These are phyloP conservation scores for Nitzschia putrida DNA, from an alignment of 108 stramenopile genomes.

Conservation along the genomic window DNA sequence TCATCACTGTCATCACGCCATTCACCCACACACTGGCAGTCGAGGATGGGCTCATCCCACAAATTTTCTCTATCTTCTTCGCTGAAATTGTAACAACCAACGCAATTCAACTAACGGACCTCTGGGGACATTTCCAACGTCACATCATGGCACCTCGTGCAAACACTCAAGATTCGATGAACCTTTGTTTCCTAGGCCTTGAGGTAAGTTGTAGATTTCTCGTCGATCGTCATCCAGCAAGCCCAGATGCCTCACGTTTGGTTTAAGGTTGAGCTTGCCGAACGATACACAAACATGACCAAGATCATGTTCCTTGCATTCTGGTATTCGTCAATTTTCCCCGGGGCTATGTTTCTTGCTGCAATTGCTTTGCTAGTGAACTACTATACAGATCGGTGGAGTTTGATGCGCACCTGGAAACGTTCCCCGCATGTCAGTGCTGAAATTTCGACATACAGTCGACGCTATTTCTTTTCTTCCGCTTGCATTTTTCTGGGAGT, in stretches of 20 bases:
- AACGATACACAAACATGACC: constrained; percentile 70
- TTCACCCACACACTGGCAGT: constrained; percentile 56
- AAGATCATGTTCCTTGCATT: constrained; percentile 75
- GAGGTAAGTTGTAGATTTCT: constrained; percentile 9
- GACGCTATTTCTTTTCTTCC: constrained; percentile 69
- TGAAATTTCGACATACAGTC: constrained; percentile 67
- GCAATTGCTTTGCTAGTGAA: constrained; percentile 65
- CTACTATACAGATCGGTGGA: constrained; percentile 73
- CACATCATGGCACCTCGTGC: constrained; percentile 81
- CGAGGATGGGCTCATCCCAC: constrained; percentile 34
- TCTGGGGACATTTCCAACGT: constrained; percentile 56
- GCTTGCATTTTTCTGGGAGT: constrained; percentile 68
- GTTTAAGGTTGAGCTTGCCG: constrained; percentile 66
- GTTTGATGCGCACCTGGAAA: constrained; percentile 77
- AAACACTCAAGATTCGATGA: constrained; percentile 80
- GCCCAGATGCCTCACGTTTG: neutral
- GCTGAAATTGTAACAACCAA: constrained; percentile 79
- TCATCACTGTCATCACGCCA: constrained; percentile 82
- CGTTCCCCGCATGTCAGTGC: constrained; percentile 65
- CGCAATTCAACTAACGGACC: constrained; percentile 58
- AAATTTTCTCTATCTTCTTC: constrained; percentile 57
- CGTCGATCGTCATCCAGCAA: too few species aligned
- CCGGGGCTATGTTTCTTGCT: constrained; percentile 68
- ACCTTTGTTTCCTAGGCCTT: constrained; percentile 66
- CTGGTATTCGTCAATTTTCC: constrained; percentile 82